Evolutionary conservation across 2,329 filamentous ascomycete species (phyloP).

Genomic region (Coniosporium tulheliwenetii): DNA sequence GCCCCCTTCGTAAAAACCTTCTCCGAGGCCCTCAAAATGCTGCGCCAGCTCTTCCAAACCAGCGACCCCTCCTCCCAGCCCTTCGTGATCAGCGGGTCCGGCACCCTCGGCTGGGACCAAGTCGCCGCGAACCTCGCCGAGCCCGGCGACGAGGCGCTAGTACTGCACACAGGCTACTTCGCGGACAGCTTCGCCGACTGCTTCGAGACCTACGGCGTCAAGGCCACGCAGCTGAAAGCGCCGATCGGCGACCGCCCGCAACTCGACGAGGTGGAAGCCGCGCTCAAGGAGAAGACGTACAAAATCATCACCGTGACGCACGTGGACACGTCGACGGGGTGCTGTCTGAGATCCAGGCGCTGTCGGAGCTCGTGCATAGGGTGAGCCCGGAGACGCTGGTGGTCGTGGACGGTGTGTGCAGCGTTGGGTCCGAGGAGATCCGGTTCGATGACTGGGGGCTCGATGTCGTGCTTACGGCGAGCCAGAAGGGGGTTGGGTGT

Average conservation of each 20-base stretch:
- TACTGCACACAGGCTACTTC: conserved; percentile 95
- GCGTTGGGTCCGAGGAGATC: conserved; percentile 90
- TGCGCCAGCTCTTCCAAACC: conserved; percentile 90
- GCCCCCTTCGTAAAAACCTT: conserved; percentile 80
- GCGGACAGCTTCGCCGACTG: conserved; percentile 89
- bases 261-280: conserved; percentile 73
- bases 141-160: conserved; percentile 75
- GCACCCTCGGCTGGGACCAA: conserved; percentile 92
- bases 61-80: conserved; percentile 70
- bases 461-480: conserved; percentile 84
- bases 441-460: conserved; percentile 90
- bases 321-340: conserved; percentile 94
- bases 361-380: conserved; percentile 67
- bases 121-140: conserved; percentile 89
- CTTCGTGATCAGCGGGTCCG: conserved; percentile 85
- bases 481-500: conserved; percentile 92
- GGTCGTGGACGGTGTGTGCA: conserved; percentile 92
- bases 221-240: conserved; percentile 78
- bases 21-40: conserved; percentile 72
- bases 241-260: conserved; percentile 79
- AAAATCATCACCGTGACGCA: conserved; percentile 92
- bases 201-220: conserved; percentile 78
- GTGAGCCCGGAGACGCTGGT: conserved; percentile 86
- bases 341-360: conserved; percentile 71
- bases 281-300: conserved; percentile 79